Conservation (phyloP, 2,329 filamentous ascomycete genomes). For the Epichloe hybrida region DNA sequence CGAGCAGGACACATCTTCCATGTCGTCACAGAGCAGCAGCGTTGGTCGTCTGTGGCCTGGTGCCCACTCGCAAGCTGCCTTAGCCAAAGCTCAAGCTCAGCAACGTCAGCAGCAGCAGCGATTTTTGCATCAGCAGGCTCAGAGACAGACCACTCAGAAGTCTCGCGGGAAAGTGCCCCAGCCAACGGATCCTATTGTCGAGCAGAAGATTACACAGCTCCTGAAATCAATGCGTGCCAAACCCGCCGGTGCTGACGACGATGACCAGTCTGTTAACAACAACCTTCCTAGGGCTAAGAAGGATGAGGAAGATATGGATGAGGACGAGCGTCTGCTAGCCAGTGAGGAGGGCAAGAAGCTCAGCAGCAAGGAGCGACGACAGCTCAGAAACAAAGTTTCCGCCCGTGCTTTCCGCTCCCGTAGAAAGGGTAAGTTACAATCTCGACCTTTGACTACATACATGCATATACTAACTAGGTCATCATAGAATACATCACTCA, state of each 20-base stretch:
- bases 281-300: slow-evolving; percentile 69
- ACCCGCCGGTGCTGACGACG: slow-evolving; percentile 36
- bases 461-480: background rate
- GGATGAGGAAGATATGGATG: slow-evolving; percentile 97
- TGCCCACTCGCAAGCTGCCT: slow-evolving; percentile 80
- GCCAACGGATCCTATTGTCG: slow-evolving; percentile 56
- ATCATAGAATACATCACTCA: slow-evolving; percentile 83
- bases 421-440: slow-evolving; percentile 66
- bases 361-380: slow-evolving; percentile 92
- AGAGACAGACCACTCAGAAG: slow-evolving; percentile 36
- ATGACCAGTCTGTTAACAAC: slow-evolving; percentile 35
- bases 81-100: slow-evolving; percentile 59
- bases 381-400: slow-evolving; percentile 97
- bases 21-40: slow-evolving; percentile 36
- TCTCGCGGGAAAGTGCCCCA: slow-evolving; percentile 36
- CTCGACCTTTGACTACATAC: background rate
- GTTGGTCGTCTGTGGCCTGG: slow-evolving; percentile 77
- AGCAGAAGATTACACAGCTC: slow-evolving; percentile 88
- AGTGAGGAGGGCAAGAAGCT: slow-evolving; percentile 98
- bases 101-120: slow-evolving; percentile 55
- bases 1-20: slow-evolving; percentile 41
- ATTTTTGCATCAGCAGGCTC: slow-evolving; percentile 26
- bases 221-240: slow-evolving; percentile 85
- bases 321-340: slow-evolving; percentile 85
- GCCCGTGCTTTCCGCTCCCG: slow-evolving; percentile 95